Percentiles rank a stretch among this genome's conserved stretches.
Evolutionary conservation across 208 protist genomes (phyloP).

Genomic region (Leptomonas seymouri): DNA sequence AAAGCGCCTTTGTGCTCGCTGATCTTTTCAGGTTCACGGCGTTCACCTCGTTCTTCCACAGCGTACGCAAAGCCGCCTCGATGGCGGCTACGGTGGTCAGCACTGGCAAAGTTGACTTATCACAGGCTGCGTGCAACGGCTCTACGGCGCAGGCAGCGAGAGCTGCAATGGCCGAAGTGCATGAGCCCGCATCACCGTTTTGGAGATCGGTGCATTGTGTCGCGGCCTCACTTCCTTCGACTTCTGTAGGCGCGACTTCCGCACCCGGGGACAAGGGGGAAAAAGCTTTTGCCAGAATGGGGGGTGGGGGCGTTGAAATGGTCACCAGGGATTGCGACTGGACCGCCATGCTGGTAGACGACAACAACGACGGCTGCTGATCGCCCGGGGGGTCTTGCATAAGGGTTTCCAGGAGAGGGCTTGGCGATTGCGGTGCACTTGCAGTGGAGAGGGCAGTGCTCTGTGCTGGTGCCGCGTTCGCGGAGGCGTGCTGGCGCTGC

Average conservation of each 20-base stretch:
- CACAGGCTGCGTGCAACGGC: neutral
- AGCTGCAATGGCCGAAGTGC: neutral
- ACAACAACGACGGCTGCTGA: neutral
- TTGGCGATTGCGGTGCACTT: neutral
- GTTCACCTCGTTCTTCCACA: conserved; percentile 1
- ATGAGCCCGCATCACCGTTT: neutral
- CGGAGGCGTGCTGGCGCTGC: conserved; percentile 14
- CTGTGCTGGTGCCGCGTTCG: neutral
- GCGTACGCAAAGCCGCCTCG: conserved; percentile 1
- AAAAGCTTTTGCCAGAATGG: neutral
- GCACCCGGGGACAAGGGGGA: neutral
- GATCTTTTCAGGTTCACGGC: neutral
- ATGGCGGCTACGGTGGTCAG: conserved; percentile 3
- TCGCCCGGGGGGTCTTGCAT: no score
- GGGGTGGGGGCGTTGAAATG: neutral
- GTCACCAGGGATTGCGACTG: neutral
- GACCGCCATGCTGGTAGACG: neutral
- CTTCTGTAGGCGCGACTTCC: neutral
- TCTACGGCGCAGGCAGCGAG: conserved; percentile 26
- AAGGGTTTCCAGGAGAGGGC: no score
- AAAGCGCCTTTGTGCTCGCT: neutral
- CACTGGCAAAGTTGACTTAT: neutral
- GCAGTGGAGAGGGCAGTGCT: neutral
- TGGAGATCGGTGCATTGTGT: neutral
- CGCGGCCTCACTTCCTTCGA: neutral